A percentile compares a stretch with the other conserved stretches of the same genome.
These are phyloP conservation scores for Alternaria rosae DNA, from an alignment of 2,329 filamentous ascomycete species.

Conservation along the genomic window DNA sequence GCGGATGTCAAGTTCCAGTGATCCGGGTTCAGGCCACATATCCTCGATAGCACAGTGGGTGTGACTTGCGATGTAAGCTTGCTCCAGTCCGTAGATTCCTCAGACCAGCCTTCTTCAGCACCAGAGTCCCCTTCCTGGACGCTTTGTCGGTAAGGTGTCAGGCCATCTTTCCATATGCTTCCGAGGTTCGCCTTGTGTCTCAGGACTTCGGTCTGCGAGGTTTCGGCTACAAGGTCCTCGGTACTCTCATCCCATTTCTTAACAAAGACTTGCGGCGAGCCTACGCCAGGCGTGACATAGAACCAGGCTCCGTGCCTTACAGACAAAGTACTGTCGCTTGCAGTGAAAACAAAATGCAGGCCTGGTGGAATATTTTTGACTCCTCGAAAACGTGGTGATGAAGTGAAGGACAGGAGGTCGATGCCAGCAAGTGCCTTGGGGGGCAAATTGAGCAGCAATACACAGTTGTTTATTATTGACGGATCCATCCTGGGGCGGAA, in stretches of 20 bases:
- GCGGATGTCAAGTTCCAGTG: conserved; percentile 66
- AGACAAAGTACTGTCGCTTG: conserved; percentile 65
- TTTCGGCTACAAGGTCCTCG: conserved; percentile 56
- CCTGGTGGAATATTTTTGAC: conserved; percentile 66
- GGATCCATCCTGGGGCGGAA: conserved; percentile 47
- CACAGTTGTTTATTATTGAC: conserved; percentile 44
- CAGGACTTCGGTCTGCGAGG: conserved; percentile 53
- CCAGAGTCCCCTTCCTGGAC: conserved; percentile 39
- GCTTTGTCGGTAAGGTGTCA: conserved; percentile 58
- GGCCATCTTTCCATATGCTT: conserved; percentile 62
- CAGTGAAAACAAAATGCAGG: conserved; percentile 68
- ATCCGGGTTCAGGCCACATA: conserved; percentile 56
- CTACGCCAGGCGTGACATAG: conserved; percentile 54
- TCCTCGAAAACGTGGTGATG: conserved; percentile 67
- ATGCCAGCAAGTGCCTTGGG: conserved; percentile 61
- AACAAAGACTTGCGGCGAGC: conserved; percentile 57
- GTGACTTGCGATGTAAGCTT: conserved; percentile 61
- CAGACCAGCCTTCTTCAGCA: conserved; percentile 42
- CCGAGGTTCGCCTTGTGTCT: conserved; percentile 64
- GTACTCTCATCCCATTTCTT: conserved; percentile 63
- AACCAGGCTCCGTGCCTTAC: conserved; percentile 70
- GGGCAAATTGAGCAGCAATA: conserved; percentile 56
- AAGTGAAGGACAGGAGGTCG: conserved; percentile 67
- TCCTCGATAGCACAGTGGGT: conserved; percentile 57
- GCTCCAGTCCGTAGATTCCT: conserved; percentile 62